Evolutionary conservation across 2,329 filamentous ascomycete genomes (phyloP).

Genomic region (Pestalotiopsis sp.): DNA sequence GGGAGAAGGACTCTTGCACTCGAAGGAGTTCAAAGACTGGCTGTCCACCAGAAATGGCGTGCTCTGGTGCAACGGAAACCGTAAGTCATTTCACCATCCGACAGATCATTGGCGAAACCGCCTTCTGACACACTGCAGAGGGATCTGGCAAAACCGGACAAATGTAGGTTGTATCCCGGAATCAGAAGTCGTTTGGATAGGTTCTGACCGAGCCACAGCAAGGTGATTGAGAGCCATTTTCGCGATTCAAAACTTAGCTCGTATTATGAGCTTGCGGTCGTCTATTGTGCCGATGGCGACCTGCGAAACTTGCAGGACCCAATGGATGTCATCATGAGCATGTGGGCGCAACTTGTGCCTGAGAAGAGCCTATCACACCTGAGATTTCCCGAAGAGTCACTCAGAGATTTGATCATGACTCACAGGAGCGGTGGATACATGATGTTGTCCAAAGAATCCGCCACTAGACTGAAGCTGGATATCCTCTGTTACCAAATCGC

Average conservation of each 20-base stretch:
- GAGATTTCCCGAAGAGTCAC: not conserved
- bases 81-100: not conserved
- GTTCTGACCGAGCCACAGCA: not conserved
- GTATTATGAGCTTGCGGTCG: not conserved
- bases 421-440: not conserved
- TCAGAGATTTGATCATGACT: not conserved
- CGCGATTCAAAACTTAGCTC: not conserved
- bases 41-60: not conserved
- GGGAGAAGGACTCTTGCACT: not conserved
- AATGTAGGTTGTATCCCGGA: not conserved
- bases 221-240: not conserved
- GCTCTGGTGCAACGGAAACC: not conserved
- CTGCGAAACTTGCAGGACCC: not conserved
- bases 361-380: not conserved
- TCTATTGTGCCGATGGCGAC: not conserved
- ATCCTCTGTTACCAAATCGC: not conserved
- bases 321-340: not conserved
- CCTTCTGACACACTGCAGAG: not conserved
- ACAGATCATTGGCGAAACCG: accelerated
- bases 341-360: not conserved
- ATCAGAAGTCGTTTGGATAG: not conserved
- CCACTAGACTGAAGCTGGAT: not conserved
- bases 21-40: not conserved
- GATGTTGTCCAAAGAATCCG: not conserved
- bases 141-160: not conserved